These are phyloP conservation scores for Colletotrichum sp. DNA, from an alignment of 2,329 filamentous ascomycete species.

Conservation along the genomic window DNA sequence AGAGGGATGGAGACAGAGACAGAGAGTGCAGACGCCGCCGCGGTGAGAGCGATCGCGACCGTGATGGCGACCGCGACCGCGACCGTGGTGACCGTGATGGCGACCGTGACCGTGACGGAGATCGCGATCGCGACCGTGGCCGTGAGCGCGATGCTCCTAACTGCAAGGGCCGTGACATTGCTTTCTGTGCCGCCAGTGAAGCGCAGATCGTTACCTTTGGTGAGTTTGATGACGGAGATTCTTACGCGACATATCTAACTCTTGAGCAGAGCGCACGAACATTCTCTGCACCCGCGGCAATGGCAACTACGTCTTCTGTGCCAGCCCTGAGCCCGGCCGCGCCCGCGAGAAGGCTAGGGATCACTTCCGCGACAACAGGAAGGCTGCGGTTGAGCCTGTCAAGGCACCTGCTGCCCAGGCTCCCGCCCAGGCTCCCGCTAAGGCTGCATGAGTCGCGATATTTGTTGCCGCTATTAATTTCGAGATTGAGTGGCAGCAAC, in stretches of 20 bases:
- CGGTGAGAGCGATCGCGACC: neutral
- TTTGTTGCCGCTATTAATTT: neutral
- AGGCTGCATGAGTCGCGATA: neutral
- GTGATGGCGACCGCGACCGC: neutral
- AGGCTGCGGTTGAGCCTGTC: neutral
- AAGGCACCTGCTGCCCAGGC: neutral
- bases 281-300: neutral
- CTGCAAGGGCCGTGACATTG: slow-evolving; percentile 6
- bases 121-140: neutral
- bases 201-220: slow-evolving; percentile 3
- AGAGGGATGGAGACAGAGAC: neutral
- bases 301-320: slow-evolving; percentile 16
- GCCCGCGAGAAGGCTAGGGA: slow-evolving; percentile 11
- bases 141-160: neutral
- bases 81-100: neutral
- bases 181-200: slow-evolving; percentile 11
- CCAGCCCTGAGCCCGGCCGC: neutral
- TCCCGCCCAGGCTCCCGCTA: neutral
- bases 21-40: neutral
- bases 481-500: neutral
- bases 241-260: neutral
- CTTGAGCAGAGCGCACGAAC: neutral
- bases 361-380: slow-evolving; percentile 1
- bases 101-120: neutral
- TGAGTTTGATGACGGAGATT: neutral